Percentiles rank a stretch among this genome's conserved stretches.
phyloP scores from a whole-genome alignment of 306 rosid genomes.

The Ceratonia siliqua region DNA sequence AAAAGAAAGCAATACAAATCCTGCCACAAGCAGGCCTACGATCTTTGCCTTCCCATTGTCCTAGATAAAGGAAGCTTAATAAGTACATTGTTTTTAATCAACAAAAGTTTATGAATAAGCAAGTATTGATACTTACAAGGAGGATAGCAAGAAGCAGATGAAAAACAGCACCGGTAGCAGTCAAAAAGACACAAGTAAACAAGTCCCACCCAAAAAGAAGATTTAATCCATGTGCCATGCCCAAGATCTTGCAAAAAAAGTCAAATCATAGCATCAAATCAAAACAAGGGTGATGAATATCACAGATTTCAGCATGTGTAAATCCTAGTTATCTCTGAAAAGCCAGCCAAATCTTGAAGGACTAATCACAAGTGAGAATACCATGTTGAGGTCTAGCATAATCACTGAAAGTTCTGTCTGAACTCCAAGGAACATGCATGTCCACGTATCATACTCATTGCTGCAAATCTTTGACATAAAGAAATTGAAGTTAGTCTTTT shows the following conservation, averaged over 20 bases:
- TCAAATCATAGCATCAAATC: constrained; percentile 31
- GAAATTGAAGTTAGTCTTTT: constrained; percentile 30
- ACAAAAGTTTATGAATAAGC: neutral
- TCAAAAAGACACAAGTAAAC: constrained; percentile 85
- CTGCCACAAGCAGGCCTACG: constrained; percentile 56
- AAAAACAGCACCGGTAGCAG: constrained; percentile 66
- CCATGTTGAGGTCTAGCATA: constrained; percentile 89
- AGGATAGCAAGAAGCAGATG: constrained; percentile 66
- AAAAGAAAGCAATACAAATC: constrained; percentile 61
- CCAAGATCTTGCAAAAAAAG: constrained; percentile 68
- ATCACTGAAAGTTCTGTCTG: constrained; percentile 87
- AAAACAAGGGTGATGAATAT: constrained; percentile 19
- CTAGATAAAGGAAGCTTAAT: constrained; percentile 49
- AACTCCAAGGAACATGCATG: constrained; percentile 81
- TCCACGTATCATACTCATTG: constrained; percentile 72
- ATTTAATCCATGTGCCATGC: constrained; percentile 88
- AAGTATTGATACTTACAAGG: constrained; percentile 59
- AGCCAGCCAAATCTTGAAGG: constrained; percentile 10
- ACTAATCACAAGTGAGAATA: constrained; percentile 32
- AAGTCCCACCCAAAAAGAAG: constrained; percentile 93
- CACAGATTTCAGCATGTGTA: neutral
- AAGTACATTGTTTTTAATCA: constrained; percentile 23
- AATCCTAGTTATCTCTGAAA: constrained; percentile 2
- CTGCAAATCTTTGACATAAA: constrained; percentile 73
- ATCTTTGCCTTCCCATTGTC: constrained; percentile 61